A percentile compares a stretch with the other conserved stretches of the same genome.
Conservation (phyloP, 768 basidiomycete genomes). For the Lentinula sp. region DNA sequence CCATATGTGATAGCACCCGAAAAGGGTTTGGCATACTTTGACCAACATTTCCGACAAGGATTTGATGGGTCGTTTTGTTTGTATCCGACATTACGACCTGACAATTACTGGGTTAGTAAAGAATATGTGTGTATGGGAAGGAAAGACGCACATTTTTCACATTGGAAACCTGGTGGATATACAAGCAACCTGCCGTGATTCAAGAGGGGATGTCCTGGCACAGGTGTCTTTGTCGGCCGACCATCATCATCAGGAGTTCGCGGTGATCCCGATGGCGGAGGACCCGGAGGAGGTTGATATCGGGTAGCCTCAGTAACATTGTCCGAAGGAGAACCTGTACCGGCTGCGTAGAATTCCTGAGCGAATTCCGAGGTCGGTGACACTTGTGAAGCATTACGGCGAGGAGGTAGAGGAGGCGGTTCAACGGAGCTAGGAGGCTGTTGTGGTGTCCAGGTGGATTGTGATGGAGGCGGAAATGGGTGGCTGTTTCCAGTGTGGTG, state of each 20-base stretch:
- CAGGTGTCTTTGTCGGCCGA: constrained; percentile 56
- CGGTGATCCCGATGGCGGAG: constrained; percentile 14
- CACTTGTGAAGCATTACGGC: constrained; percentile 7
- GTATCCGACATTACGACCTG: constrained; percentile 73
- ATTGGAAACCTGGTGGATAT: constrained; percentile 59
- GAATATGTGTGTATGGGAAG: background rate
- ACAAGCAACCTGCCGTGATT: constrained; percentile 57
- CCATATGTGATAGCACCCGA: constrained; percentile 54
- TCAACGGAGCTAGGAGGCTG: background rate
- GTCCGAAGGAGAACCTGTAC: constrained; percentile 18
- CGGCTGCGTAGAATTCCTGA: constrained; percentile 57
- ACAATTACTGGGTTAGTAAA: background rate
- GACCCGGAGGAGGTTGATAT: constrained; percentile 25
- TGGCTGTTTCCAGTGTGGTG: constrained; percentile 17
- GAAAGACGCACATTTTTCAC: constrained; percentile 56
- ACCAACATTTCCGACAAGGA: constrained; percentile 75
- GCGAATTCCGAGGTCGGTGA: constrained; percentile 46
- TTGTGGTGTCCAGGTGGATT: constrained; percentile 1
- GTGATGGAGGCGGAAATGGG: constrained; percentile 11
- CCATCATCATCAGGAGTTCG: constrained; percentile 37
- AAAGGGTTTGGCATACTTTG: constrained; percentile 57
- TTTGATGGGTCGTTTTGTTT: constrained; percentile 59
- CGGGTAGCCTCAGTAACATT: constrained; percentile 5
- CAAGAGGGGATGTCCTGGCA: constrained; percentile 64
- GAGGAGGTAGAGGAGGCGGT: constrained; percentile 13